Evolutionary conservation across 768 basidiomycete species (phyloP).

Genomic region (Podaxis pistillaris): DNA sequence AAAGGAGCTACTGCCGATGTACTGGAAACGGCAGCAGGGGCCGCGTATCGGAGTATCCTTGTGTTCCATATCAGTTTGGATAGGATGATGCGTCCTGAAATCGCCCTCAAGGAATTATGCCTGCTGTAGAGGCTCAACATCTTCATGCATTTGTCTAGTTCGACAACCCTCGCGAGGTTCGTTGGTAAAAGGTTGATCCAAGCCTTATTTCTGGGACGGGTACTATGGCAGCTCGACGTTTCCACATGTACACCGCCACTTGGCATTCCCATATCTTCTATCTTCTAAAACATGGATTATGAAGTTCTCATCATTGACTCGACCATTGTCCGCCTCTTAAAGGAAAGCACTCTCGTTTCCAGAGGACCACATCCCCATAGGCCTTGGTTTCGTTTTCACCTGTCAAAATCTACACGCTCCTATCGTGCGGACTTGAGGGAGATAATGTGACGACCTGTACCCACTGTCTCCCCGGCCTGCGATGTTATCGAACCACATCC

Average conservation of each 20-base stretch:
- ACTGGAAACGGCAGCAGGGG: neutral
- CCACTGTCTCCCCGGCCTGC: too few species aligned
- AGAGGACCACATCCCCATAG: neutral
- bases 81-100: neutral
- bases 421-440: neutral
- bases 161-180: neutral
- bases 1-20: neutral
- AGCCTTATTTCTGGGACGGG: too few species aligned
- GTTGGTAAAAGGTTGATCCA: neutral
- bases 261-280: neutral
- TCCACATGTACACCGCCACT: conserved; percentile 8
- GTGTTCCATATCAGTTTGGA: neutral
- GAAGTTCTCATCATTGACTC: conserved; percentile 3
- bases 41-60: neutral
- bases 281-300: neutral
- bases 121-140: neutral
- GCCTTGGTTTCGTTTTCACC: neutral
- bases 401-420: neutral
- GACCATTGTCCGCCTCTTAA: conserved; percentile 11
- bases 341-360: neutral
- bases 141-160: neutral
- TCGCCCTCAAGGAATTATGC: neutral
- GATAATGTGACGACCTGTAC: too few species aligned
- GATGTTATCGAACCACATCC: too few species aligned
- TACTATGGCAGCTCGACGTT: neutral